phyloP scores from a whole-genome alignment of 306 rosid species.

The Begonia fuchsioides region DNA sequence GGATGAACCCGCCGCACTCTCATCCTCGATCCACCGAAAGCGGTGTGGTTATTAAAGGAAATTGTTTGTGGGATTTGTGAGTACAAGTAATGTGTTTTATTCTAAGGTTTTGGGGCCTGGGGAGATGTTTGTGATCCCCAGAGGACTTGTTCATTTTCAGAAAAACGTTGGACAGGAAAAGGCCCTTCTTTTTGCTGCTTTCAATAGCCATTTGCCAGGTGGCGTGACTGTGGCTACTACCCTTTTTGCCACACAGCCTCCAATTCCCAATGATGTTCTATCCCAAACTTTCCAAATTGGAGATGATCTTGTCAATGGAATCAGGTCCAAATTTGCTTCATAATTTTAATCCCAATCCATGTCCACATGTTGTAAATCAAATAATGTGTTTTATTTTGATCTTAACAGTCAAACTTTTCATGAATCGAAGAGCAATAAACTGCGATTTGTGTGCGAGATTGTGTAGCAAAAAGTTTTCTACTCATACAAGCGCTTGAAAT shows the following conservation, averaged over 20 bases:
- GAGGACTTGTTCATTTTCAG: constrained; percentile 31
- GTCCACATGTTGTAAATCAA: no score
- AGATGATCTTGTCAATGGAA: constrained; percentile 12
- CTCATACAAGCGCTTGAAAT: background rate
- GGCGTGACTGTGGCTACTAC: constrained; percentile 5
- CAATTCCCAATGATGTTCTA: constrained; percentile 13
- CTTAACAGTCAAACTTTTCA: no score
- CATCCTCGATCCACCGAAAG: constrained; percentile 27
- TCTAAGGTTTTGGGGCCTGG: constrained; percentile 26
- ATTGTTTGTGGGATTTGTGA: constrained; percentile 28
- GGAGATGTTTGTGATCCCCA: constrained; percentile 28
- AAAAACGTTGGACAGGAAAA: constrained; percentile 19
- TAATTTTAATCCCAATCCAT: constrained; percentile 1
- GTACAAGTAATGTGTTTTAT: constrained; percentile 1
- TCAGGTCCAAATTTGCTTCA: constrained; percentile 23
- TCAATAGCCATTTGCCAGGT: constrained; percentile 36
- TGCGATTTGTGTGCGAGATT: background rate
- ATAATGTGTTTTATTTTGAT: no score
- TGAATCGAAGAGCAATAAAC: background rate
- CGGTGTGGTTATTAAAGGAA: constrained; percentile 19
- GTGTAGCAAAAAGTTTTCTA: no score
- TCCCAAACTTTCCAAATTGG: constrained; percentile 20
- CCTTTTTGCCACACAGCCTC: constrained; percentile 20
- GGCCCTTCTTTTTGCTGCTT: constrained; percentile 20
- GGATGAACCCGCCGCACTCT: constrained; percentile 28